Evolutionary conservation across 1,139 yeast genomes (phyloP).

Genomic region (Yamadazyma taylorii): DNA sequence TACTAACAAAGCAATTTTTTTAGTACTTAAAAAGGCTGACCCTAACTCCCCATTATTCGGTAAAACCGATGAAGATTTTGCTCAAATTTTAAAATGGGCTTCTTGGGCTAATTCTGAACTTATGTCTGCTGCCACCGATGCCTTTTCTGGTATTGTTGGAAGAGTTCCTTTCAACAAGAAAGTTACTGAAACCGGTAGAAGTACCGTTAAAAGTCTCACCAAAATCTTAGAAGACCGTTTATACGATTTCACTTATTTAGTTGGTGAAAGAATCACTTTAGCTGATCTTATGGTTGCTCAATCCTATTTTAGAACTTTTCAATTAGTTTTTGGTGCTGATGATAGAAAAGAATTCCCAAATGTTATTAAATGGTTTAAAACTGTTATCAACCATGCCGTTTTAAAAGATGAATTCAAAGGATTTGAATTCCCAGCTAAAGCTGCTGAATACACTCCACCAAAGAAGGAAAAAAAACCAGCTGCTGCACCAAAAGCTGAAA

Average conservation of each 20-base stretch:
- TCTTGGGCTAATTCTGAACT: conserved; percentile 79
- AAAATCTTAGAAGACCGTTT: conserved; percentile 64
- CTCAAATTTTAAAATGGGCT: conserved; percentile 75
- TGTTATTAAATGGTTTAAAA: conserved; percentile 82
- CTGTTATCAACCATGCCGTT: conserved; percentile 59
- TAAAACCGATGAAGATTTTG: conserved; percentile 63
- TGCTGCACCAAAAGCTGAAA: conserved; percentile 22
- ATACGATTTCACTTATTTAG: conserved; percentile 78
- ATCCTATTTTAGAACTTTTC: conserved; percentile 63
- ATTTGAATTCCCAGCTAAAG: conserved; percentile 62
- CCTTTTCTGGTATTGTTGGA: conserved; percentile 38
- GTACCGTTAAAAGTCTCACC: conserved; percentile 38
- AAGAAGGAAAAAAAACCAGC: conserved; percentile 69
- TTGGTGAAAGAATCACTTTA: conserved; percentile 81
- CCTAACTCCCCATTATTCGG: conserved; percentile 52
- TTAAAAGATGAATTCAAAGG: conserved; percentile 44
- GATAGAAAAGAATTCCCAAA: conserved; percentile 80
- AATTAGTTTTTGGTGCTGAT: conserved; percentile 65
- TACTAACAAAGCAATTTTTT: conserved; percentile 8
- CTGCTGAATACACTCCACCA: conserved; percentile 70
- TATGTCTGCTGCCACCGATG: conserved; percentile 38
- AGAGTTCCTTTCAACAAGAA: conserved; percentile 73
- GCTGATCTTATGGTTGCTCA: conserved; percentile 79
- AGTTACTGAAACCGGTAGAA: conserved; percentile 56
- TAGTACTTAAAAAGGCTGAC: conserved; percentile 33